Percentiles rank a stretch among this genome's conserved stretches.
phyloP scores from a whole-genome alignment of 176 grass and related monocot species.

The Pontederia crassipes region DNA sequence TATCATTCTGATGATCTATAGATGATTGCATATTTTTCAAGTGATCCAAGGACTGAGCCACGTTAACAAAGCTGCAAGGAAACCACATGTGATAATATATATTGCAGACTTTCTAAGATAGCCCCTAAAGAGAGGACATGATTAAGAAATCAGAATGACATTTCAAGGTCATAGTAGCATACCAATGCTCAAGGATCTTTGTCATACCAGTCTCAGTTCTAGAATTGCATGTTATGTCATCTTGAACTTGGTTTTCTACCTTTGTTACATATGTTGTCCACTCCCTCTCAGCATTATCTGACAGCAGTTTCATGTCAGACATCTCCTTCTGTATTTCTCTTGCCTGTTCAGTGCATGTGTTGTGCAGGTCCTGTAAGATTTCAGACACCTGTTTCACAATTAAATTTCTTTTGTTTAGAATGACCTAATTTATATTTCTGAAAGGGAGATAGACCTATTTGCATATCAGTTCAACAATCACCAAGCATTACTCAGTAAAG shows the following conservation, averaged over 20 bases:
- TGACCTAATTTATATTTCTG: slow-evolving; percentile 2
- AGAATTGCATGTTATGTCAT: slow-evolving; percentile 27
- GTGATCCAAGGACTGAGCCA: slow-evolving; percentile 37
- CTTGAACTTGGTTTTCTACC: slow-evolving; percentile 27
- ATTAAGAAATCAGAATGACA: slow-evolving; percentile 4
- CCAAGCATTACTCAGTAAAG: slow-evolving; percentile 13
- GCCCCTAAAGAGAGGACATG: slow-evolving; percentile 14
- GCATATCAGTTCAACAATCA: neutral
- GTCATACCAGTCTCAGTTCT: slow-evolving; percentile 34
- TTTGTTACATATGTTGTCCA: slow-evolving; percentile 26
- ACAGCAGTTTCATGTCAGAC: slow-evolving; percentile 34
- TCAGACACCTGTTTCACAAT: slow-evolving; percentile 42
- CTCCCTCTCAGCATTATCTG: slow-evolving; percentile 35
- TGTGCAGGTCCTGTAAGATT: slow-evolving; percentile 34
- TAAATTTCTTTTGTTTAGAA: neutral
- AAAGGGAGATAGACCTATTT: neutral
- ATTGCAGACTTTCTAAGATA: too few species aligned
- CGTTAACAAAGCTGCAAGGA: slow-evolving; percentile 40
- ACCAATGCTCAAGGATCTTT: slow-evolving; percentile 43
- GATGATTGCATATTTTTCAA: slow-evolving; percentile 43
- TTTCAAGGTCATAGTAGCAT: slow-evolving; percentile 12
- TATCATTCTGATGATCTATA: slow-evolving; percentile 35
- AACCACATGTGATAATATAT: slow-evolving; percentile 17
- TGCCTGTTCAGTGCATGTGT: slow-evolving; percentile 35
- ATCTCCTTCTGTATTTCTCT: slow-evolving; percentile 35